Evolutionary conservation across 2,329 filamentous ascomycete species (phyloP), one percentile per base, ranked within the genome.

Genomic region (Plectosphaerella cucumerina): DNA sequence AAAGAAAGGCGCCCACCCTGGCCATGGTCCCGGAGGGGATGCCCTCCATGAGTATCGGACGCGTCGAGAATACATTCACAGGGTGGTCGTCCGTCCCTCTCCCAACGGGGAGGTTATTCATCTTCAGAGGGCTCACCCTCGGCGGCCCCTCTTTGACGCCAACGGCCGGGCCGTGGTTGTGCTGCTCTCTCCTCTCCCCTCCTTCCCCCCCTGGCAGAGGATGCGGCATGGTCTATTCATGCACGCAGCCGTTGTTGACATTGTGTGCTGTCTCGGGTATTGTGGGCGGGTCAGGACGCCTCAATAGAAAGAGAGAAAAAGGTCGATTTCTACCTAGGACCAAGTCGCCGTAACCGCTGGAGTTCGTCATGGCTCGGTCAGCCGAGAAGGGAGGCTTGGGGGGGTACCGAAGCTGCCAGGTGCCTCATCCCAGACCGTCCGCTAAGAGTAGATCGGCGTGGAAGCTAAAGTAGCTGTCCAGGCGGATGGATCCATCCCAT

Each of bases 211-310:
- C 26, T 11, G 26, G 26, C 26, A 31, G 26, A 31, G 12, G 26
- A n/a, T 31, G 18, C 46, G n/a, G n/a, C n/a, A n/a, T n/a, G n/a
- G n/a, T n/a, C 46, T 41, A 48, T 48, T 48, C 34, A 47, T 47
- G 44, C 44, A 47, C 20, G n/a, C 18, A 18, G n/a, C 26, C 44
- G 44, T 21, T 17, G 42, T 42, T 18, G 17, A 20, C 39, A 42
- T 42, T 42, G 39, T 42, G 18, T 18, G 15, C 39, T 42, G 39
- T 42, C 39, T 42, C 39, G 39, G 39, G 39, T 42, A 42, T 18
- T 18, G 35, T 15, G 14, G 35, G 35, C 42, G 15, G 42, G 20
- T 21, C 22, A 12, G 21, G 15, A 8, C 42, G 22, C 14, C 14
- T 15, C 21, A 21, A 23, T 44, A n/a, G 26, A 44, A 17, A 8